Percentiles rank a stretch among this genome's conserved stretches.
phyloP scores from a whole-genome alignment of 140 eudicot genomes.

The Bidens hawaiensis region DNA sequence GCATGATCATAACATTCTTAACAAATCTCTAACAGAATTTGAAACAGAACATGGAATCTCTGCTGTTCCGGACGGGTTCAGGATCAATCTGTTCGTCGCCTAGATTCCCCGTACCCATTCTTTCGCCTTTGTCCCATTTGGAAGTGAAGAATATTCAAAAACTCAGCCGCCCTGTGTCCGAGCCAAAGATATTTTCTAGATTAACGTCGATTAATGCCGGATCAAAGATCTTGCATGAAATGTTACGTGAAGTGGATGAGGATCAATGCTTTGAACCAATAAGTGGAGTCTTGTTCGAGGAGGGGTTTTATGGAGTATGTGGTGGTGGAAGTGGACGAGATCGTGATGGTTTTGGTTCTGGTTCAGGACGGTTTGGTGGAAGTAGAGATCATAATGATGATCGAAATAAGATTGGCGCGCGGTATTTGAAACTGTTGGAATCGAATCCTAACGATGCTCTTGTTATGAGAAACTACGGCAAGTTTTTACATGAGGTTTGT shows the following conservation, averaged over 20 bases:
- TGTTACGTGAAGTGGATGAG: slow-evolving; percentile 32
- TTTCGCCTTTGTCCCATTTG: slow-evolving; percentile 26
- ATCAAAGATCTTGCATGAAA: slow-evolving; percentile 36
- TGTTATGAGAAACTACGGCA: slow-evolving; percentile 72
- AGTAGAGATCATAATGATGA: slow-evolving; percentile 33
- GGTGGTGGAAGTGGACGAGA: slow-evolving; percentile 28
- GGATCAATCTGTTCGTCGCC: slow-evolving; percentile 28
- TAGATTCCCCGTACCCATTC: slow-evolving; percentile 21
- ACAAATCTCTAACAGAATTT: background rate
- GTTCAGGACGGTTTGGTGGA: slow-evolving; percentile 34
- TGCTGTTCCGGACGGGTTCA: slow-evolving; percentile 48
- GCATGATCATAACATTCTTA: background rate
- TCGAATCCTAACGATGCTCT: slow-evolving; percentile 62
- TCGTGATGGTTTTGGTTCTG: too few relatives aligned
- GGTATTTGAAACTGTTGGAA: slow-evolving; percentile 53
- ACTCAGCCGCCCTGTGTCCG: slow-evolving; percentile 45
- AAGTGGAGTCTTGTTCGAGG: too few relatives aligned
- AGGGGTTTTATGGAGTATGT: too few relatives aligned
- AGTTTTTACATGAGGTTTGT: slow-evolving; percentile 70
- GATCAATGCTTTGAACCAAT: too few relatives aligned
- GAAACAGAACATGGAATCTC: slow-evolving; percentile 23
- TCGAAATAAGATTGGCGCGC: slow-evolving; percentile 44
- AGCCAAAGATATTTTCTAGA: slow-evolving; percentile 14
- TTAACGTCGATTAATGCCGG: slow-evolving; percentile 17
- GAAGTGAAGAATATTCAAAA: slow-evolving; percentile 16